Evolutionary conservation across 768 basidiomycete genomes (phyloP).

Genomic region (Auriculariales sp.): DNA sequence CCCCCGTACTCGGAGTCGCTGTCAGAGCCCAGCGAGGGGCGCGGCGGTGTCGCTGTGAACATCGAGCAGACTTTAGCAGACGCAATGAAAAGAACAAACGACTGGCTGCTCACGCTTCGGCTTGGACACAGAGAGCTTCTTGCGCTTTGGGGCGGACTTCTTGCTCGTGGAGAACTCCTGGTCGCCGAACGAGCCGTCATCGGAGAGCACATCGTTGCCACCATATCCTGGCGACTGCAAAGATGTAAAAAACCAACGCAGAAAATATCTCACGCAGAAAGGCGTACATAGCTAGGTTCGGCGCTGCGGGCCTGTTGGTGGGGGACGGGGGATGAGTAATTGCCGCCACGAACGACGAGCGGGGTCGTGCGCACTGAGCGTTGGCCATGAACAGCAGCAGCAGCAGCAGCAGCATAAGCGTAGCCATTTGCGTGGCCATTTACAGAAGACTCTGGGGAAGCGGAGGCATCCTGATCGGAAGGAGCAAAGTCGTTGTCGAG

Average conservation of each 20-base stretch:
- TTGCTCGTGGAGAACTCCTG: slow-evolving; percentile 4
- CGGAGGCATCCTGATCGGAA: background rate
- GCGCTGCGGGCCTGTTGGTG: too few relatives aligned
- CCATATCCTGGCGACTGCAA: too few relatives aligned
- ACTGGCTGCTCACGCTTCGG: slow-evolving; percentile 4
- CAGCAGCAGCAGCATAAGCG: slow-evolving; percentile 2
- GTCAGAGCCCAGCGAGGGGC: slow-evolving; percentile 49
- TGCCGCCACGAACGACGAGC: too few relatives aligned
- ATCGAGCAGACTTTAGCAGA: background rate
- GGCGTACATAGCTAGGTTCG: too few relatives aligned
- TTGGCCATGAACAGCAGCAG: too few relatives aligned
- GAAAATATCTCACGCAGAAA: too few relatives aligned
- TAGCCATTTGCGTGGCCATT: background rate
- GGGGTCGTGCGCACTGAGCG: too few relatives aligned
- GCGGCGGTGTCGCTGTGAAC: slow-evolving; percentile 16
- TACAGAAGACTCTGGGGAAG: background rate
- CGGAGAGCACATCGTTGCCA: slow-evolving; percentile 8
- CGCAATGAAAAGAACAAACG: background rate
- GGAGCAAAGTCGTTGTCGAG: background rate
- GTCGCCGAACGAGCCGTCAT: slow-evolving; percentile 7
- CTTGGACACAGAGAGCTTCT: slow-evolving; percentile 4
- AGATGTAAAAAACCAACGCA: too few relatives aligned
- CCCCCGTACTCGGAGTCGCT: slow-evolving; percentile 81
- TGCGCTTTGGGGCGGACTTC: slow-evolving; percentile 6
- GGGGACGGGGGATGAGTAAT: too few relatives aligned